Percentiles rank a stretch among this genome's conserved stretches.
Evolutionary conservation across 139 green algal genomes (phyloP).

Genomic region (Tetradesmus lagerheimii): DNA sequence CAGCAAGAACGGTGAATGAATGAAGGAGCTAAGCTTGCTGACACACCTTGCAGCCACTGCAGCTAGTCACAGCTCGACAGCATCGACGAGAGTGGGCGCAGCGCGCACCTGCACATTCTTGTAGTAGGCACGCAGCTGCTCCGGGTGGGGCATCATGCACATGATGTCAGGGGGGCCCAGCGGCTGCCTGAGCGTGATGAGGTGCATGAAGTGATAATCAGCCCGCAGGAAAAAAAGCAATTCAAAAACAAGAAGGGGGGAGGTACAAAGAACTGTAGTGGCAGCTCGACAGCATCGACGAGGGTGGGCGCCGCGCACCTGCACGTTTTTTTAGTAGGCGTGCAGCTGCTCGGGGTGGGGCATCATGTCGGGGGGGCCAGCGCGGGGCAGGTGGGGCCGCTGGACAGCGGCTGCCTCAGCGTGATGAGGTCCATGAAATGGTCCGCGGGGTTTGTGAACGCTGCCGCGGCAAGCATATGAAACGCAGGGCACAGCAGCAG

Average conservation of each 20-base stretch:
- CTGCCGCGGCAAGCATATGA: neutral
- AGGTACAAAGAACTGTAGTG: no score
- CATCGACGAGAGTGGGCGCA: neutral
- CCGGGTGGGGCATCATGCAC: constrained; percentile 7
- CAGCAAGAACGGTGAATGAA: no score
- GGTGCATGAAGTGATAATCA: no score
- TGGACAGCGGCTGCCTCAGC: neutral
- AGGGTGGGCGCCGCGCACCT: neutral
- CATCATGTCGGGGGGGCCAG: neutral
- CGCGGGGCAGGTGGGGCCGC: neutral
- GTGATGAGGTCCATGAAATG: constrained; percentile 57
- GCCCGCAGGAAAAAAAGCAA: no score
- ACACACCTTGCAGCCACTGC: no score
- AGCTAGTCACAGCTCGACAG: neutral
- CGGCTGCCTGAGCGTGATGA: no score
- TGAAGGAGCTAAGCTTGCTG: no score
- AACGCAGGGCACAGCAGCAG: neutral
- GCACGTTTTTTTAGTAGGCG: constrained; percentile 16
- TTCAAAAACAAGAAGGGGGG: no score
- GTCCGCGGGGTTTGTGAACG: constrained; percentile 53
- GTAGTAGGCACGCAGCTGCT: constrained; percentile 18
- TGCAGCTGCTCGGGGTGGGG: constrained; percentile 1
- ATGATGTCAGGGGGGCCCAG: no score
- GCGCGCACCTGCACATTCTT: constrained; percentile 13
- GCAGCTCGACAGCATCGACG: neutral